Evolutionary conservation across 1,284 basidiomycete species (phyloP), one percentile per base, ranked within the genome.

Genomic region (Termitomyces sp.): DNA sequence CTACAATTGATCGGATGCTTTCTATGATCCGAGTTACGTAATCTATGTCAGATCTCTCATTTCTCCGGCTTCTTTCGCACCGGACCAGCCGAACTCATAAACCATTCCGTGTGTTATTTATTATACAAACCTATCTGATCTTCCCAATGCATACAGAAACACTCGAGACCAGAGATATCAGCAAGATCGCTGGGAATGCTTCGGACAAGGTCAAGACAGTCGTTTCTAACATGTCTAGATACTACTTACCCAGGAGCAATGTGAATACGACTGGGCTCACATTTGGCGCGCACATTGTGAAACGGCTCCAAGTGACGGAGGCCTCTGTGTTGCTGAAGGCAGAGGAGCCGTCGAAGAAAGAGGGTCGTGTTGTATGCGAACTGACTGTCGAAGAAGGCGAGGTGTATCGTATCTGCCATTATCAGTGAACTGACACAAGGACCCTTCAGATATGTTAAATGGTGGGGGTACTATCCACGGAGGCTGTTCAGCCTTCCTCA

Each of bases 361-460:
- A 80, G 59, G 76, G 70, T 3, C 68, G 70, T 40, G 73, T 82
- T n/a, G 77, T 82, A 3, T 65, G 75, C 48, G 78, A 81, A 64
- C 58, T 75, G 39, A 69, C 65, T 15, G 79, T 81, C 8, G 68
- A 71, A 5, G 70, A 78, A 67, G 80, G 82, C 80, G 45, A 39
- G 21, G 17, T 19, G 8, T 24, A 26, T 2, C 2, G 7, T 13
- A 28, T 21, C 4, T 44, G 24, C n/a, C 15, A 33, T 41, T 8
- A 41, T 41, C 9, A 17, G 19, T n/a, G 17, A 26, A 49, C 26
- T 19, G 31, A 44, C 19, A n/a, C 36, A 53, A 30, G 1, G 2
- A 28, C 34, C 58, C 17, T 38, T 31, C 53, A 82, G 81, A 82
- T 56, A 81, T 83, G 78, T 49, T 79, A 17, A 81, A 83, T 54